phyloP scores from a whole-genome alignment of 495 filamentous ascomycete genomes.

The Hyphodiscus hymeniophilus region DNA sequence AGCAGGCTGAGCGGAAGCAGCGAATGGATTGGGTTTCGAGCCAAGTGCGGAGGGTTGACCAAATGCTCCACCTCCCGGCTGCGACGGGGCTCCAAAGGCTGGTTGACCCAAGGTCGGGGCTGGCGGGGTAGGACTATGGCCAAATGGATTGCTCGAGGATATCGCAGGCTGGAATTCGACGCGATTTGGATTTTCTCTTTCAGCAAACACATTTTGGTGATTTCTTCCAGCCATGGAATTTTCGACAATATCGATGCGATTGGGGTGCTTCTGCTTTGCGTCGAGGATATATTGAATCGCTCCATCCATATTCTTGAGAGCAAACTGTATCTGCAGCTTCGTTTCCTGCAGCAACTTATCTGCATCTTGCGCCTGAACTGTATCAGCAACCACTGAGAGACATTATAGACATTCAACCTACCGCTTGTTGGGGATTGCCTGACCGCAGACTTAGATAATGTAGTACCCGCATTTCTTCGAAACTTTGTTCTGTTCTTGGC shows the following conservation, averaged over 20 bases:
- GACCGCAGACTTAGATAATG: slow-evolving; percentile 51
- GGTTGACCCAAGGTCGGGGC: neutral
- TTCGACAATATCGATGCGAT: slow-evolving; percentile 64
- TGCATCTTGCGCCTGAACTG: slow-evolving; percentile 50
- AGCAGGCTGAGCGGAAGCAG: neutral
- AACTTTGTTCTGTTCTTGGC: slow-evolving; percentile 67
- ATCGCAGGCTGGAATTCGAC: neutral
- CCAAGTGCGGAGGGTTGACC: slow-evolving; percentile 17
- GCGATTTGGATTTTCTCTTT: neutral
- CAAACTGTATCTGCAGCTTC: slow-evolving; percentile 58
- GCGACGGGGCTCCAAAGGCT: slow-evolving; percentile 6
- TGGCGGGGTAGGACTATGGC: slow-evolving; percentile 6
- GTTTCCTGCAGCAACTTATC: slow-evolving; percentile 47
- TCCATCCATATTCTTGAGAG: slow-evolving; percentile 56
- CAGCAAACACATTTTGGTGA: slow-evolving; percentile 8
- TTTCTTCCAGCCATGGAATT: slow-evolving; percentile 14
- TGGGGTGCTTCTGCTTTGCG: slow-evolving; percentile 66
- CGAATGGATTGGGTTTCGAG: slow-evolving; percentile 18
- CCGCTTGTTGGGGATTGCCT: slow-evolving; percentile 55
- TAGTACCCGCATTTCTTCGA: slow-evolving; percentile 69
- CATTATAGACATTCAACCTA: slow-evolving; percentile 26
- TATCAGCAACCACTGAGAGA: slow-evolving; percentile 3
- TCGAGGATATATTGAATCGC: slow-evolving; percentile 66
- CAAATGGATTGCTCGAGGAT: slow-evolving; percentile 13
- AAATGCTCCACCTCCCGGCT: neutral